phyloP scores from a whole-genome alignment of 2,329 filamentous ascomycete species.

The Fusarium anguioides region DNA sequence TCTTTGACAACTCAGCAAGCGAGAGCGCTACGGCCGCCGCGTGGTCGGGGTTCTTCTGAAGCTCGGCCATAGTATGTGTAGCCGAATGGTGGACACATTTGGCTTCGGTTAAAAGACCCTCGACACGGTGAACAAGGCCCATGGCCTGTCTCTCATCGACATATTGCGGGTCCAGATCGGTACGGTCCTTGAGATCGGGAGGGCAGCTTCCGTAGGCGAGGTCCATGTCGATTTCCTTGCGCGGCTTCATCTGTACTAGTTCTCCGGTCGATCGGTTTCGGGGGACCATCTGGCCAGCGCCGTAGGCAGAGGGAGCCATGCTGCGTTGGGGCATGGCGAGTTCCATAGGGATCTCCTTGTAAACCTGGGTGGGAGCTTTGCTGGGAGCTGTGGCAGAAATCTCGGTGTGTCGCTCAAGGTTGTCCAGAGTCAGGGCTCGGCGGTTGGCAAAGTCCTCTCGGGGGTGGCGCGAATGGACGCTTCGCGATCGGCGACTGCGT shows the following conservation, averaged over 20 bases:
- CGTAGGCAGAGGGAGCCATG: slow-evolving; percentile 39
- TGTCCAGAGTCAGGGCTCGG: slow-evolving; percentile 61
- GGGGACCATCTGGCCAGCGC: slow-evolving; percentile 47
- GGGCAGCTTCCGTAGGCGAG: slow-evolving; percentile 89
- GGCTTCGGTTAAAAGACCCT: slow-evolving; percentile 83
- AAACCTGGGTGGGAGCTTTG: slow-evolving; percentile 54
- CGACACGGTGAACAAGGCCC: slow-evolving; percentile 77
- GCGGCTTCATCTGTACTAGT: slow-evolving; percentile 43
- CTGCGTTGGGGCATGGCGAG: slow-evolving; percentile 49
- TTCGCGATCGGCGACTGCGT: slow-evolving; percentile 55
- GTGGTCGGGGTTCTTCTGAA: slow-evolving; percentile 79
- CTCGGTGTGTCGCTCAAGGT: slow-evolving; percentile 65
- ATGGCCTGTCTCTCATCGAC: slow-evolving; percentile 66
- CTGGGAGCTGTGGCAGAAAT: slow-evolving; percentile 62
- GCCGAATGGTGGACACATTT: slow-evolving; percentile 90
- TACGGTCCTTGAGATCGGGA: slow-evolving; percentile 68
- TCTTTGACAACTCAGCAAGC: slow-evolving; percentile 86
- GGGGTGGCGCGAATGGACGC: slow-evolving; percentile 46
- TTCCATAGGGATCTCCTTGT: slow-evolving; percentile 56
- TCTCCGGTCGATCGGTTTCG: slow-evolving; percentile 55
- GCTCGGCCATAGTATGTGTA: slow-evolving; percentile 80
- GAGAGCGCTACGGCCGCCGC: slow-evolving; percentile 94
- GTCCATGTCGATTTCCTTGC: slow-evolving; percentile 82
- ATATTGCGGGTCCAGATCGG: slow-evolving; percentile 60
- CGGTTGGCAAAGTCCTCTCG: slow-evolving; percentile 49